Conservation (phyloP, 2,329 filamentous ascomycete genomes). For the Fusarium sp. region DNA sequence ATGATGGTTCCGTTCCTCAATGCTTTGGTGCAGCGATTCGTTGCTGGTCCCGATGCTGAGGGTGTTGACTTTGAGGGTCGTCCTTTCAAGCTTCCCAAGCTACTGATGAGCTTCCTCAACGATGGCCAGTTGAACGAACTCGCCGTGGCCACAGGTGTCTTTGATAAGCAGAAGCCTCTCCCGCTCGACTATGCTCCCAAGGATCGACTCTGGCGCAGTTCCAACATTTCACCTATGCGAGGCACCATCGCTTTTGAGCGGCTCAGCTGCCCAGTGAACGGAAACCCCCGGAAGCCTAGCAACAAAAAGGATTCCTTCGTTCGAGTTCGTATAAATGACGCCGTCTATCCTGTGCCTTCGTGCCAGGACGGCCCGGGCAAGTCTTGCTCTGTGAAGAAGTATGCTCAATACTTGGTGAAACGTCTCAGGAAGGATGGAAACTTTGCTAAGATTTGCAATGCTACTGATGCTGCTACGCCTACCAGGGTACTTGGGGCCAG, state of each 20-base stretch:
- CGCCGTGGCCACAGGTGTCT: slow-evolving; percentile 69
- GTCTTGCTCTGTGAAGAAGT: slow-evolving; percentile 62
- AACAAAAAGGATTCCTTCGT: slow-evolving; percentile 58
- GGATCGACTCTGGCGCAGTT: slow-evolving; percentile 65
- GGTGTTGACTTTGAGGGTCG: slow-evolving; percentile 61
- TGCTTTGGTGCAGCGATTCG: slow-evolving; percentile 64
- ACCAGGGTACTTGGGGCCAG: slow-evolving; percentile 59
- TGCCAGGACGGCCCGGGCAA: slow-evolving; percentile 68
- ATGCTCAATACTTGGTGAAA: slow-evolving; percentile 51
- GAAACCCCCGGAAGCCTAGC: background rate
- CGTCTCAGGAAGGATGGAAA: slow-evolving; percentile 57
- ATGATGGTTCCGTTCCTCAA: slow-evolving; percentile 73
- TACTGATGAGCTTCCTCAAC: slow-evolving; percentile 73
- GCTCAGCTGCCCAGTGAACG: slow-evolving; percentile 60
- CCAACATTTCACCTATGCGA: slow-evolving; percentile 70
- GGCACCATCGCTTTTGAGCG: slow-evolving; percentile 75
- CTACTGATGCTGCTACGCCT: slow-evolving; percentile 55
- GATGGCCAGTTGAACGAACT: slow-evolving; percentile 75
- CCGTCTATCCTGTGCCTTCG: slow-evolving; percentile 67
- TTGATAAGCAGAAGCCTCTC: slow-evolving; percentile 66
- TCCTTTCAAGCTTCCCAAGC: slow-evolving; percentile 63
- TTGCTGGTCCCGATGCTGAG: slow-evolving; percentile 61
- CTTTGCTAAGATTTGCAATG: slow-evolving; percentile 63
- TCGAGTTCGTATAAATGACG: slow-evolving; percentile 71
- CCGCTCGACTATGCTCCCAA: slow-evolving; percentile 60